A percentile compares a stretch with the other conserved stretches of the same genome.
Conservation (phyloP, 495 filamentous ascomycete genomes). For the Neurospora sp. region DNA sequence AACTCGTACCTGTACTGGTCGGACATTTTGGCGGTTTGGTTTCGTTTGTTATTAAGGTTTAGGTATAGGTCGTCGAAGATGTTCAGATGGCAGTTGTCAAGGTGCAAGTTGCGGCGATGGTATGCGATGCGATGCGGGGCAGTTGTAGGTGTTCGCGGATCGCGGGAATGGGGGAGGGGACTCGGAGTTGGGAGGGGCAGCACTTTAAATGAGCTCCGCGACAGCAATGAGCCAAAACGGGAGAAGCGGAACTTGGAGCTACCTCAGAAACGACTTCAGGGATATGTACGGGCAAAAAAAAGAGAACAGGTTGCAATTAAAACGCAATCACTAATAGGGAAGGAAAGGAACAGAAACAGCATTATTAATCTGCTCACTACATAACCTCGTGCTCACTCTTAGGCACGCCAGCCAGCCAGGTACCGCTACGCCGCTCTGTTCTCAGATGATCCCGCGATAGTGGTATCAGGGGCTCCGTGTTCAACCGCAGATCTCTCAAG, state of each 20-base stretch:
- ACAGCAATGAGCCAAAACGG: background rate
- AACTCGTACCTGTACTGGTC: slow-evolving; percentile 46
- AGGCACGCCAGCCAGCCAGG: background rate
- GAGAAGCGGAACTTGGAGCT: background rate
- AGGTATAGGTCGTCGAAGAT: background rate
- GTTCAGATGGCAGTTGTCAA: background rate
- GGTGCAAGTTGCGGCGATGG: background rate
- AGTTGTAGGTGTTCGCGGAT: background rate
- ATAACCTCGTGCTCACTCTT: background rate
- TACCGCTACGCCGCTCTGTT: background rate
- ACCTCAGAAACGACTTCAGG: background rate
- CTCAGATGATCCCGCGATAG: background rate
- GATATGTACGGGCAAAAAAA: background rate
- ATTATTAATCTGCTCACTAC: slow-evolving; percentile 9
- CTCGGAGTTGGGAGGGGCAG: background rate
- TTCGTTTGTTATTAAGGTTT: background rate
- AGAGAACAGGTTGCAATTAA: background rate
- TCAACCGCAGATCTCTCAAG: background rate
- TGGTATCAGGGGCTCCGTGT: background rate
- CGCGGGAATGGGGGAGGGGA: background rate
- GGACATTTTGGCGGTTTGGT: slow-evolving; percentile 12
- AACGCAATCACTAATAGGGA: background rate
- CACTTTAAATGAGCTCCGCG: background rate
- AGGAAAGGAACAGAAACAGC: background rate
- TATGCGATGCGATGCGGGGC: background rate